Evolutionary conservation across 768 basidiomycete genomes (phyloP).

Genomic region (Leccinum fibrillosum): DNA sequence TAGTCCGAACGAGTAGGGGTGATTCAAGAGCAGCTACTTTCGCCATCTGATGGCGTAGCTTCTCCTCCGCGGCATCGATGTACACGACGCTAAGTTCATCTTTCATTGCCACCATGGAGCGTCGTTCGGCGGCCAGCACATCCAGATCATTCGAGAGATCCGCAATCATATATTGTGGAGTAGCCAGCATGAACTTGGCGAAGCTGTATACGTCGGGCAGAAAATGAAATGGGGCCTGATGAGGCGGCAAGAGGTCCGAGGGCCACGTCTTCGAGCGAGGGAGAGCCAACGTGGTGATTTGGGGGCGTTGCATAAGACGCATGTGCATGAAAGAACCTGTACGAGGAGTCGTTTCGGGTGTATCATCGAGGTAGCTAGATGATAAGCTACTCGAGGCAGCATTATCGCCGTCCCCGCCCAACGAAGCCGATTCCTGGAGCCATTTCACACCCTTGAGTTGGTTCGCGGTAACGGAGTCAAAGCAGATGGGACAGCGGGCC

Average conservation of each 20-base stretch:
- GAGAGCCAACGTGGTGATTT: conserved; percentile 91
- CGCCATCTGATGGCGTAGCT: conserved; percentile 74
- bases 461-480: conserved; percentile 85
- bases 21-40: conserved; percentile 78
- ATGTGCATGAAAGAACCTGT: conserved; percentile 67
- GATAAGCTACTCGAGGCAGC: conserved; percentile 39
- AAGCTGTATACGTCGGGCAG: conserved; percentile 86
- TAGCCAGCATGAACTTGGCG: conserved; percentile 95
- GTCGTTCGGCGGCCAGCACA: conserved; percentile 69
- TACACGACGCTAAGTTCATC: conserved; percentile 80
- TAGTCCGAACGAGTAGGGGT: conserved; percentile 54
- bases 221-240: conserved; percentile 95
- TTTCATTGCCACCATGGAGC: conserved; percentile 56
- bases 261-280: conserved; percentile 94
- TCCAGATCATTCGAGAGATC: conserved; percentile 73
- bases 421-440: conserved; percentile 53
- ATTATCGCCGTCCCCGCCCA: conserved; percentile 29
- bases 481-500: conserved; percentile 94
- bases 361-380: conserved; percentile 38
- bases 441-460: conserved; percentile 94
- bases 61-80: conserved; percentile 73
- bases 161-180: conserved; percentile 75
- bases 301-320: conserved; percentile 90
- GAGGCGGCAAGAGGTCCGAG: conserved; percentile 85
- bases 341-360: conserved; percentile 40